These are phyloP conservation scores for Endotrypanum monterogeii DNA, from an alignment of 208 protist species.

Conservation along the genomic window DNA sequence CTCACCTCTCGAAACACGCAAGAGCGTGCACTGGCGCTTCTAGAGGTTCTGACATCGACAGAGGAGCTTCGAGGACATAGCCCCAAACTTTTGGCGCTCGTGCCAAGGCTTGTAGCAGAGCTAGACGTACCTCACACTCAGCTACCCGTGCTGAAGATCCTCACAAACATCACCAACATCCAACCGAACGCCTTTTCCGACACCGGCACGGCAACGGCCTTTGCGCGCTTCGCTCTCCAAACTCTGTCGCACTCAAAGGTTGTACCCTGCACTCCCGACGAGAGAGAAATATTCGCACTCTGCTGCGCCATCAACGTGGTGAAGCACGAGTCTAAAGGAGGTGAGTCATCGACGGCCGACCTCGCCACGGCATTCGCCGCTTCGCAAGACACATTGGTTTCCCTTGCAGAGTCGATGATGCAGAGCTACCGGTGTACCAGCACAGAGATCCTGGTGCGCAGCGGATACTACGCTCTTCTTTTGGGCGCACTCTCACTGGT, in stretches of 20 bases:
- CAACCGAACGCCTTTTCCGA: slow-evolving; percentile 19
- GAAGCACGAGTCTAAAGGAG: slow-evolving; percentile 44
- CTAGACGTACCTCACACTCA: neutral
- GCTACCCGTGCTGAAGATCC: slow-evolving; percentile 42
- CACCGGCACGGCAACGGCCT: neutral
- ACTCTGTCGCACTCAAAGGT: neutral
- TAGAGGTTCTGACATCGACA: slow-evolving; percentile 54
- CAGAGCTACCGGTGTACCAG: slow-evolving; percentile 32
- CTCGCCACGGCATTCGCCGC: slow-evolving; percentile 18
- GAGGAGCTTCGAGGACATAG: slow-evolving; percentile 6
- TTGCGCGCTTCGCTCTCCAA: neutral
- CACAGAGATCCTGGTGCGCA: slow-evolving; percentile 65
- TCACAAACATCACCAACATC: slow-evolving; percentile 72
- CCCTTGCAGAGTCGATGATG: slow-evolving; percentile 34
- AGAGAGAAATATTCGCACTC: slow-evolving; percentile 52
- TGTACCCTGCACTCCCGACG: slow-evolving; percentile 11
- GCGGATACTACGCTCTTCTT: slow-evolving; percentile 82
- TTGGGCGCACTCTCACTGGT: slow-evolving; percentile 69
- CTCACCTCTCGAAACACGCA: neutral
- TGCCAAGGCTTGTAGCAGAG: slow-evolving; percentile 18
- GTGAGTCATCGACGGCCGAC: neutral
- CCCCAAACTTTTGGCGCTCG: slow-evolving; percentile 6
- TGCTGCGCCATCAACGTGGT: slow-evolving; percentile 84
- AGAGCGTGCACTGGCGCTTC: slow-evolving; percentile 19
- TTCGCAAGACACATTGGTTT: neutral